Evolutionary conservation across 2,329 filamentous ascomycete species (phyloP).

Genomic region (Colletotrichum tamarilloi): DNA sequence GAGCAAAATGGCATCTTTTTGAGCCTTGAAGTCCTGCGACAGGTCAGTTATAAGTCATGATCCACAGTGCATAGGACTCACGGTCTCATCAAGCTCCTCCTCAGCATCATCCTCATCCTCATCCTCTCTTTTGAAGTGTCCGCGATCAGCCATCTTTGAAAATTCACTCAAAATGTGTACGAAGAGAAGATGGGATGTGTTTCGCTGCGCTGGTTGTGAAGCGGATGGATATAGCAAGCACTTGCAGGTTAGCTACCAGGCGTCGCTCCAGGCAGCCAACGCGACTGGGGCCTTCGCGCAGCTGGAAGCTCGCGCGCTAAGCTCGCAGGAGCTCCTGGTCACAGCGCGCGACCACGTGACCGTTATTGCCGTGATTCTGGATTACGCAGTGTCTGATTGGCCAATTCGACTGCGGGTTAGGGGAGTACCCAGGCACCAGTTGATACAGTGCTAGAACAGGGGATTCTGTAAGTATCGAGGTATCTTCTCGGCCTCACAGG

Average conservation of each 20-base stretch:
- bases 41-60: slow-evolving; percentile 25
- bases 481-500: slow-evolving; percentile 21
- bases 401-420: rapidly evolving
- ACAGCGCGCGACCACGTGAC: slow-evolving; percentile 35
- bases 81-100: slow-evolving; percentile 70
- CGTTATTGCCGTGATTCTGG: background rate
- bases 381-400: slow-evolving; percentile 33
- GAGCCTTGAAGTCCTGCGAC: slow-evolving; percentile 82
- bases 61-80: slow-evolving; percentile 46
- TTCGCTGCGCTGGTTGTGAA: background rate
- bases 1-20: slow-evolving; percentile 98
- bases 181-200: background rate
- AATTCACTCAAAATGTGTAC: background rate
- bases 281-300: slow-evolving; percentile 17
- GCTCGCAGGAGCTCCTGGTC: background rate
- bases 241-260: background rate
- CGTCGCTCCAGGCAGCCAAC: slow-evolving; percentile 31
- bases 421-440: background rate
- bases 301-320: background rate
- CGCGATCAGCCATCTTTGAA: slow-evolving; percentile 47
- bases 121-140: slow-evolving; percentile 61
- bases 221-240: background rate
- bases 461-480: background rate
- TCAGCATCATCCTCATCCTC: slow-evolving; percentile 71
- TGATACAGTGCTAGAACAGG: rapidly evolving